Evolutionary conservation across 169 alveolate species (phyloP).

Genomic region (Blepharisma undulans): DNA sequence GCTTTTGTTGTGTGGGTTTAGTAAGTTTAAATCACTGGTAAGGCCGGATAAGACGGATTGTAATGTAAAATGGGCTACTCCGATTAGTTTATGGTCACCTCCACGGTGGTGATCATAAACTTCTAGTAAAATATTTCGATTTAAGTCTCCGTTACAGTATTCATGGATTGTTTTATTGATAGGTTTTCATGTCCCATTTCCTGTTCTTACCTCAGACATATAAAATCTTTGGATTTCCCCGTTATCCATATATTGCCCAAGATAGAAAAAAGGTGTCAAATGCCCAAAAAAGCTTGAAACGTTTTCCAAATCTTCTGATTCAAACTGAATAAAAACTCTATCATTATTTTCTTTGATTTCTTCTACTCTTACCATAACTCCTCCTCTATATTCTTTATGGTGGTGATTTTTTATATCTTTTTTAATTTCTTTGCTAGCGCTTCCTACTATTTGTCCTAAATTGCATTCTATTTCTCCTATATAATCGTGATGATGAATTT

Average conservation of each 20-base stretch:
- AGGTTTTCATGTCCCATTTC: slow-evolving; percentile 46
- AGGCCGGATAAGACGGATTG: not conserved
- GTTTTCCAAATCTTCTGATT: slow-evolving; percentile 1
- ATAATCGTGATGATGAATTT: not conserved
- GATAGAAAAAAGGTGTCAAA: slow-evolving; percentile 40
- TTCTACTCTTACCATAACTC: slow-evolving; percentile 33
- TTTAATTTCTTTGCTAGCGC: slow-evolving; percentile 3
- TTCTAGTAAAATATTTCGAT: slow-evolving; percentile 35
- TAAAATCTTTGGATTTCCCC: slow-evolving; percentile 33
- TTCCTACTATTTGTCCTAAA: slow-evolving; percentile 40
- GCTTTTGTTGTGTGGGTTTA: not conserved
- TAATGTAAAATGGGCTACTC: not conserved
- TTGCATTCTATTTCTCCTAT: slow-evolving; percentile 37
- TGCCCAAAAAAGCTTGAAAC: slow-evolving; percentile 35
- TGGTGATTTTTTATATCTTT: not conserved
- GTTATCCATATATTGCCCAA: slow-evolving; percentile 38
- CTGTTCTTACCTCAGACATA: slow-evolving; percentile 31
- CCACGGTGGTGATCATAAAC: slow-evolving; percentile 34
- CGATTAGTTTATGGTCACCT: slow-evolving; percentile 43
- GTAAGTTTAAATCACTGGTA: not conserved
- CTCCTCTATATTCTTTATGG: slow-evolving; percentile 19
- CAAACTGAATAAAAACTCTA: not conserved
- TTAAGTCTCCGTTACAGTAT: slow-evolving; percentile 44
- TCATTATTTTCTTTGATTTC: slow-evolving; percentile 37
- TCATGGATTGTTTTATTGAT: slow-evolving; percentile 30